Conservation (phyloP, 371 early-diverging fungal genomes). For the Lichtheimia corymbifera region DNA sequence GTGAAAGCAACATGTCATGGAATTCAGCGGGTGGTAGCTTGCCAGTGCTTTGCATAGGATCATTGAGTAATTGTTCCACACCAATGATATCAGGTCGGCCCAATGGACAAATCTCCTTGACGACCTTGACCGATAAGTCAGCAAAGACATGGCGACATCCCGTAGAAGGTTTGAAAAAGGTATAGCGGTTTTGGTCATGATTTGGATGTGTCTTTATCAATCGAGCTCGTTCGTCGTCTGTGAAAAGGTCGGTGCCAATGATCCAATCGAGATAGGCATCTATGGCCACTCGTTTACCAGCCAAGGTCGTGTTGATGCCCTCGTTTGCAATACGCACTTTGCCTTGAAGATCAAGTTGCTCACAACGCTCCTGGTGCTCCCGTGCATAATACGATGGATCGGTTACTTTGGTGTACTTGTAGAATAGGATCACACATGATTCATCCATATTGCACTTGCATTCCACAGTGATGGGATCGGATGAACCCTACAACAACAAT, state of each 20-base stretch:
- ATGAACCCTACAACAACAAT: slow-evolving; percentile 24
- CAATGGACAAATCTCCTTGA: slow-evolving; percentile 73
- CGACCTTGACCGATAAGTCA: slow-evolving; percentile 59
- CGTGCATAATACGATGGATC: slow-evolving; percentile 48
- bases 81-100: slow-evolving; percentile 35
- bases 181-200: slow-evolving; percentile 14
- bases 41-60: slow-evolving; percentile 26
- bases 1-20: slow-evolving; percentile 28
- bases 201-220: not conserved
- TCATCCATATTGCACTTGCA: slow-evolving; percentile 32
- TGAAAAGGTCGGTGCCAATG: slow-evolving; percentile 17
- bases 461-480: slow-evolving; percentile 38
- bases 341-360: slow-evolving; percentile 49
- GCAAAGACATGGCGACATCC: slow-evolving; percentile 72
- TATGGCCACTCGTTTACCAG: slow-evolving; percentile 48
- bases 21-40: slow-evolving; percentile 22
- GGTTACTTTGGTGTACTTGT: slow-evolving; percentile 45
- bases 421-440: slow-evolving; percentile 63
- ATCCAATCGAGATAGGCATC: slow-evolving; percentile 52
- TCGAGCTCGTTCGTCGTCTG: slow-evolving; percentile 3
- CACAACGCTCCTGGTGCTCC: slow-evolving; percentile 38
- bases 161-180: slow-evolving; percentile 72
- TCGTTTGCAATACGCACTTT: slow-evolving; percentile 67
- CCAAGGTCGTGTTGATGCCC: slow-evolving; percentile 71
- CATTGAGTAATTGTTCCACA: slow-evolving; percentile 11